Base-by-base conservation (phyloP, 768 basidiomycete species). In the Cytidiella melzeri region DNA sequence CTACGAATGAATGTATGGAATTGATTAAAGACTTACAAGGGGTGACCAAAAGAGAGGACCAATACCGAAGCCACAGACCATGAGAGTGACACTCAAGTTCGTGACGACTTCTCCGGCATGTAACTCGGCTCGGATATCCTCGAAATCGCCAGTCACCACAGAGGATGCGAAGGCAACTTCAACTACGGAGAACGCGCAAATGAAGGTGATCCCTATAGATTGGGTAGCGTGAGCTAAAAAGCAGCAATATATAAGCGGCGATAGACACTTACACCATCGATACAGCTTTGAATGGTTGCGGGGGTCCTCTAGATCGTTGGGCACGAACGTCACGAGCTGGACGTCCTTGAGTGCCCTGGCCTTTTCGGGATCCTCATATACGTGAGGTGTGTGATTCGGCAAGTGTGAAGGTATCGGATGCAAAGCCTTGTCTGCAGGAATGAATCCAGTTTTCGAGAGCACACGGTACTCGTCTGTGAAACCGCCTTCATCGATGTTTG, bases 231-330 rank as follows among this genome's bases (percentile, higher is more conserved):
- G 13, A 48, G 47, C 47, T n/a, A 13, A 26, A 15, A 41, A n/a
- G n/a, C n/a, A n/a, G n/a, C 12, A n/a, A 2, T 12, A 43, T 37
- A 45, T 6, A 21, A 45, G 21, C 24, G 7, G 41, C 5, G 23
- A 19, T 21, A 21, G 15, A 46, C 6, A 62, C 62, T 48, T 58
- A 65, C 66, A 68, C 70, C 65, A 67, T 45, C 62, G 61, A 54
- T 63, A 65, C 30, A 52, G n/a, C 28, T 55, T 48, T n/a, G 64
- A 61, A 62, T 64, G 67, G 41, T 70, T 70, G 27, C 68, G 60
- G 13, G 71, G 72, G 61, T 73, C 69, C 51, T 69, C 68, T 2
- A 68, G 65, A 48, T 72, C 72, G 48, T 64, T 57, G 13, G 61
- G 64, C 42, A 57, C 60, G 63, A 64, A 72, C 19, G 64, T 66